Evolutionary conservation across 768 basidiomycete species (phyloP).

Genomic region (Suillus luteus): DNA sequence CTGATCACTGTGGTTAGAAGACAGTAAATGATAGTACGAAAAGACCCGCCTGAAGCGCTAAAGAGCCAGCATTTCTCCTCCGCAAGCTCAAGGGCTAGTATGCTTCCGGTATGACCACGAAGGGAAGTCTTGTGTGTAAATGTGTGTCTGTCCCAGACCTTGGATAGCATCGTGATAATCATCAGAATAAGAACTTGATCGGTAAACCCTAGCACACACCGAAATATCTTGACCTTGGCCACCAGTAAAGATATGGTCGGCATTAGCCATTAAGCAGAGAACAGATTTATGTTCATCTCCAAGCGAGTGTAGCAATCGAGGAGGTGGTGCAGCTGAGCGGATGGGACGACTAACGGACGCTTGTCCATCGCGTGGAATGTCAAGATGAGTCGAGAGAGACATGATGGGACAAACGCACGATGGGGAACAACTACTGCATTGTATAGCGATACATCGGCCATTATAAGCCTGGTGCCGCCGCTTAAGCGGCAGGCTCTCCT

Average conservation of each 20-base stretch:
- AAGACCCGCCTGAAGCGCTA: conserved; percentile 76
- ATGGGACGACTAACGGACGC: conserved; percentile 64
- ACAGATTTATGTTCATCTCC: conserved; percentile 70
- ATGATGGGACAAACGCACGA: conserved; percentile 26
- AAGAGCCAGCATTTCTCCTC: conserved; percentile 82
- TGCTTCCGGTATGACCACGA: conserved; percentile 81
- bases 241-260: conserved; percentile 77
- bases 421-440: conserved; percentile 21
- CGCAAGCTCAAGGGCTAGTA: conserved; percentile 78
- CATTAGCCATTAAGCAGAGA: conserved; percentile 73
- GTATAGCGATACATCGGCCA: background rate
- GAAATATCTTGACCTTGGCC: conserved; percentile 73
- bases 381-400: background rate
- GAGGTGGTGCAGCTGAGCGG: conserved; percentile 42
- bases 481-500: background rate
- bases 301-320: conserved; percentile 67
- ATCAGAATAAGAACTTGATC: background rate
- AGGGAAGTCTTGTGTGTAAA: conserved; percentile 70
- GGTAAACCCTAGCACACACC: conserved; percentile 47
- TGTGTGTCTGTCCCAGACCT: conserved; percentile 87
- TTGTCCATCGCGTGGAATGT: conserved; percentile 22
- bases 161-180: conserved; percentile 5
- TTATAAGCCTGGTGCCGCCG: background rate
- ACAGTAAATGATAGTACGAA: background rate
- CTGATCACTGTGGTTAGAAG: conserved; percentile 39